These are phyloP conservation scores for Encephalitozoon hellem DNA, from an alignment of 371 early-diverging fungal species.

Conservation along the genomic window DNA sequence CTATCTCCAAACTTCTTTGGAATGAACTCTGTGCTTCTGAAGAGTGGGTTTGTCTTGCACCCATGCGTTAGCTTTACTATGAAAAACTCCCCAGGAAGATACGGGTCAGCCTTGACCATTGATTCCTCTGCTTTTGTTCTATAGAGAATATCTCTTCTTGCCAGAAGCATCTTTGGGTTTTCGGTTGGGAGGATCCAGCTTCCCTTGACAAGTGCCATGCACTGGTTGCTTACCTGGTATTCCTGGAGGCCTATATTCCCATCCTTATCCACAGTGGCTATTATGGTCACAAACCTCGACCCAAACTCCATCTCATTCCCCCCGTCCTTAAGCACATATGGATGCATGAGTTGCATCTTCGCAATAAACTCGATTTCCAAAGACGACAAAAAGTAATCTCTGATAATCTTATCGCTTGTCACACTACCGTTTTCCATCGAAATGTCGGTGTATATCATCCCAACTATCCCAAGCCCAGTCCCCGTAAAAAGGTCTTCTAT, in stretches of 20 bases:
- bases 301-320: constrained; percentile 69
- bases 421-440: constrained; percentile 70
- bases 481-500: constrained; percentile 66
- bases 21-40: not conserved
- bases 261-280: constrained; percentile 61
- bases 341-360: constrained; percentile 71
- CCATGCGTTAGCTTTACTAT: constrained; percentile 44
- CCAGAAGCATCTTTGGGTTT: constrained; percentile 74
- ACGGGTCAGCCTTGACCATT: constrained; percentile 24
- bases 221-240: constrained; percentile 81
- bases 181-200: constrained; percentile 78
- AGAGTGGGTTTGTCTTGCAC: constrained; percentile 20
- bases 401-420: constrained; percentile 75
- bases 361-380: constrained; percentile 81
- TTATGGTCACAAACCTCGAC: constrained; percentile 69
- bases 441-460: constrained; percentile 87
- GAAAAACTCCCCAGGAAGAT: constrained; percentile 48
- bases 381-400: constrained; percentile 80
- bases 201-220: constrained; percentile 77
- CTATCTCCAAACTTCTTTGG: constrained; percentile 7
- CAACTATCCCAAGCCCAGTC: constrained; percentile 68
- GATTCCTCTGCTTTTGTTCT: constrained; percentile 27
- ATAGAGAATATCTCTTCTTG: constrained; percentile 66
- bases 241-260: constrained; percentile 74
- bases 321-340: constrained; percentile 57